Conservation (phyloP, 2,329 filamentous ascomycete genomes). For the Rhynchosporium secalis region DNA sequence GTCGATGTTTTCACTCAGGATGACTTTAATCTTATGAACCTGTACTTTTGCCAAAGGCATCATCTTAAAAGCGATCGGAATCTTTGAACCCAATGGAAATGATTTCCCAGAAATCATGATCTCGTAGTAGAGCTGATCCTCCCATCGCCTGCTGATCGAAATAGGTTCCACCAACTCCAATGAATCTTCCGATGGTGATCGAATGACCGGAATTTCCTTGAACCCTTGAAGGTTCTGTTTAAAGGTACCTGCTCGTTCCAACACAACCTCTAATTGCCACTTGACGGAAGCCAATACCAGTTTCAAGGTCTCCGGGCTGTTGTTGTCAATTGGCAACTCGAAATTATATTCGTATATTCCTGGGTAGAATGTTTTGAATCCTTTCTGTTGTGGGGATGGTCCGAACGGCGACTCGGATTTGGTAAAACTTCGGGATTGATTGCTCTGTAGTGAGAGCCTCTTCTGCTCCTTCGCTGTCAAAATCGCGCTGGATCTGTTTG, state of each 20-base stretch:
- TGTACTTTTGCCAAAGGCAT: constrained; percentile 73
- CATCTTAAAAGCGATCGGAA: constrained; percentile 75
- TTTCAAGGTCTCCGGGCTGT: constrained; percentile 69
- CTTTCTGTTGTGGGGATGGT: constrained; percentile 60
- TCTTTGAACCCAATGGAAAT: constrained; percentile 68
- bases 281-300: constrained; percentile 69
- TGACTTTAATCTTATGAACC: constrained; percentile 73
- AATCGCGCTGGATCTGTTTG: constrained; percentile 34
- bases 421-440: constrained; percentile 67
- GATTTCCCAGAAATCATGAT: constrained; percentile 78
- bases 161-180: constrained; percentile 73
- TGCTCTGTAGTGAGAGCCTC: constrained; percentile 62
- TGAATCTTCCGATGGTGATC: constrained; percentile 68
- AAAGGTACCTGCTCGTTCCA: constrained; percentile 71
- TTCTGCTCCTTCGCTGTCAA: constrained; percentile 43
- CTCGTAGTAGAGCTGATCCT: constrained; percentile 74
- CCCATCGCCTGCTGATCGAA: constrained; percentile 74
- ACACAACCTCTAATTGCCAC: constrained; percentile 67
- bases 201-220: constrained; percentile 67
- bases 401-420: constrained; percentile 60
- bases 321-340: constrained; percentile 79
- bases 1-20: constrained; percentile 70
- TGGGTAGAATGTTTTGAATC: constrained; percentile 66
- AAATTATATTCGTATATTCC: constrained; percentile 56
- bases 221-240: constrained; percentile 65